Evolutionary conservation across 1,139 yeast genomes (phyloP).

Genomic region (Arxiozyma slooffiae): DNA sequence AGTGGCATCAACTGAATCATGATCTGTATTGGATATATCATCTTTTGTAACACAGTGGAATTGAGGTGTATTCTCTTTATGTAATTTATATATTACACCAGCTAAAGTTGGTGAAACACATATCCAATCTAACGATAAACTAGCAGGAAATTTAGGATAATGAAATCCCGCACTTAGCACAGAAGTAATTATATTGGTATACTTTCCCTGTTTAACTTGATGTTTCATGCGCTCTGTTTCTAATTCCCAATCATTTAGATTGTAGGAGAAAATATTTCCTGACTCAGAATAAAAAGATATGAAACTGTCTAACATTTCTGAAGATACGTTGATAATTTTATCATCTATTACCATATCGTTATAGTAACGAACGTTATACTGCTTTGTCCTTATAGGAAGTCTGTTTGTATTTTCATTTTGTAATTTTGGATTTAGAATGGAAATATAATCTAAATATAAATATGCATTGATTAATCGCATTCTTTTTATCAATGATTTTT

Average conservation of each 20-base stretch:
- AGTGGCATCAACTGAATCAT: constrained; percentile 25
- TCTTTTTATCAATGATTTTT: constrained; percentile 22
- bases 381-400: constrained; percentile 13
- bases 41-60: constrained; percentile 16
- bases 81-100: constrained; percentile 24
- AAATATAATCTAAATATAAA: constrained; percentile 15
- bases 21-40: constrained; percentile 11
- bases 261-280: constrained; percentile 23
- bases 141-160: constrained; percentile 19
- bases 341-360: constrained; percentile 17
- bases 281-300: constrained; percentile 22
- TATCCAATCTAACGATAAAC: constrained; percentile 25
- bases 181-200: constrained; percentile 24
- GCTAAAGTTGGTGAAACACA: constrained; percentile 28
- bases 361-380: constrained; percentile 14
- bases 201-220: constrained; percentile 19
- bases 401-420: constrained; percentile 1
- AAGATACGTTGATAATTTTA: constrained; percentile 18
- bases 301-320: constrained; percentile 24
- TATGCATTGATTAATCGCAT: constrained; percentile 15
- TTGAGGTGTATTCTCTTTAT: constrained; percentile 13
- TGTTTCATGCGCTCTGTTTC: constrained; percentile 21
- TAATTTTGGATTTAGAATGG: constrained; percentile 15
- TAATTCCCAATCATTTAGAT: constrained; percentile 26
- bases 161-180: constrained; percentile 25